Conservation (phyloP, 1,139 yeast species). For the Debaryomyces psychrophilus region DNA sequence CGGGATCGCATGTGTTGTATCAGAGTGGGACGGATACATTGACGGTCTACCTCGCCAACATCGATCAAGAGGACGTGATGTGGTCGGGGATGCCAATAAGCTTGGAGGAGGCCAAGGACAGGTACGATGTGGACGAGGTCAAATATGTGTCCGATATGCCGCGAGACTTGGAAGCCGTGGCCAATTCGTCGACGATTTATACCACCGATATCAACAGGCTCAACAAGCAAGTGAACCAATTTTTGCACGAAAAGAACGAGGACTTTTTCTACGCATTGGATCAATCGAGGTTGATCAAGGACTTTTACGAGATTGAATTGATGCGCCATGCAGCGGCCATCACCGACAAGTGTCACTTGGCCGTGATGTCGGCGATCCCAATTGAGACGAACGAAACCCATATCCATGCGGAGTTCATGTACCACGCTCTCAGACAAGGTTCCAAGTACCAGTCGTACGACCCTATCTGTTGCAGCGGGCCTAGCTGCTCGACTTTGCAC, state of each 20-base stretch:
- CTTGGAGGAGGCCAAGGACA: slow-evolving; percentile 61
- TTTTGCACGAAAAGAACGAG: slow-evolving; percentile 43
- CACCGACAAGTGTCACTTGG: slow-evolving; percentile 84
- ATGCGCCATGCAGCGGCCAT: slow-evolving; percentile 81
- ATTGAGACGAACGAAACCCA: slow-evolving; percentile 88
- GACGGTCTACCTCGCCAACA: slow-evolving; percentile 75
- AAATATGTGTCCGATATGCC: slow-evolving; percentile 56
- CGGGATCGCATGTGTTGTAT: slow-evolving; percentile 74
- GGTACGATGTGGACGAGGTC: slow-evolving; percentile 83
- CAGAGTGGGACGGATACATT: slow-evolving; percentile 56
- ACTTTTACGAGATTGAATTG: slow-evolving; percentile 73
- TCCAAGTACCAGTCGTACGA: slow-evolving; percentile 87
- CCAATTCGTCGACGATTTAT: slow-evolving; percentile 23
- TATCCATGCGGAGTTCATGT: slow-evolving; percentile 91
- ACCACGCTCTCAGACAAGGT: slow-evolving; percentile 93
- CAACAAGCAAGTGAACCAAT: slow-evolving; percentile 32
- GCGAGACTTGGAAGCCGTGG: slow-evolving; percentile 31
- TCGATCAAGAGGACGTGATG: slow-evolving; percentile 89
- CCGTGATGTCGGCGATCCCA: slow-evolving; percentile 91
- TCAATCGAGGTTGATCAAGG: slow-evolving; percentile 84
- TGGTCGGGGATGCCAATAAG: slow-evolving; percentile 91
- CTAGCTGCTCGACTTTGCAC: slow-evolving; percentile 88
- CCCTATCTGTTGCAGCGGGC: slow-evolving; percentile 94
- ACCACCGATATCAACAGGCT: slow-evolving; percentile 51
- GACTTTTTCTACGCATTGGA: slow-evolving; percentile 76